phyloP scores from a whole-genome alignment of 768 basidiomycete genomes.

The Udeniomyces megalosporus region DNA sequence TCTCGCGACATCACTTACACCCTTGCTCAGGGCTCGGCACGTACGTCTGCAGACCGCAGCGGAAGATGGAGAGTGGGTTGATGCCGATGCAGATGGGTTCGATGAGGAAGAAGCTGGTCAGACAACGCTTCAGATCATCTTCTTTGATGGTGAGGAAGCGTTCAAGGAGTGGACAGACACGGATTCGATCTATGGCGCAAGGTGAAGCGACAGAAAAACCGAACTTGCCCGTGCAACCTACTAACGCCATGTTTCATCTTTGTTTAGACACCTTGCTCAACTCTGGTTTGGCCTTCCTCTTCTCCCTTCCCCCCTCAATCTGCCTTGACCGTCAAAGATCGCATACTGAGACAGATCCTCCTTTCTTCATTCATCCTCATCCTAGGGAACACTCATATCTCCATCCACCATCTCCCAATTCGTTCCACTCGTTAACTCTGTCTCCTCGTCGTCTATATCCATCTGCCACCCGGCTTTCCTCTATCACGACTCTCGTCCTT shows the following conservation, averaged over 20 bases:
- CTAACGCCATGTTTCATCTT: background rate
- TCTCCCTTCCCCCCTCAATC: background rate
- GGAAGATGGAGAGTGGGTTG: constrained; percentile 42
- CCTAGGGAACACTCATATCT: background rate
- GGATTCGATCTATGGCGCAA: constrained; percentile 11
- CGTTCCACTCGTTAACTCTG: constrained; percentile 41
- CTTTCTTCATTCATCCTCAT: background rate
- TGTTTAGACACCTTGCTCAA: constrained; percentile 62
- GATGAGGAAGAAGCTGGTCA: constrained; percentile 38
- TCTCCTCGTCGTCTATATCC: constrained; percentile 35
- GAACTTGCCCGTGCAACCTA: no score
- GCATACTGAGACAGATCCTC: background rate
- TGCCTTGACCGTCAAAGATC: no score
- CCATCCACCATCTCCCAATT: constrained; percentile 20
- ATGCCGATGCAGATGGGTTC: constrained; percentile 18
- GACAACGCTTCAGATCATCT: constrained; percentile 77
- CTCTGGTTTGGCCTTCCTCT: constrained; percentile 44
- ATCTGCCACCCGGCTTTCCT: constrained; percentile 48
- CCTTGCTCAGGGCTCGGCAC: constrained; percentile 21
- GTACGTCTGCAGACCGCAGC: constrained; percentile 36
- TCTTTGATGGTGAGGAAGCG: constrained; percentile 97
- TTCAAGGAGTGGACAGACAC: constrained; percentile 39
- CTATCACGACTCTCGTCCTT: constrained; percentile 79
- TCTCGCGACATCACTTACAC: constrained; percentile 66
- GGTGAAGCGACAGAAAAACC: no score